These are phyloP conservation scores for Ceratocystis harringtonii DNA, from an alignment of 2,329 filamentous ascomycete species.

Conservation along the genomic window DNA sequence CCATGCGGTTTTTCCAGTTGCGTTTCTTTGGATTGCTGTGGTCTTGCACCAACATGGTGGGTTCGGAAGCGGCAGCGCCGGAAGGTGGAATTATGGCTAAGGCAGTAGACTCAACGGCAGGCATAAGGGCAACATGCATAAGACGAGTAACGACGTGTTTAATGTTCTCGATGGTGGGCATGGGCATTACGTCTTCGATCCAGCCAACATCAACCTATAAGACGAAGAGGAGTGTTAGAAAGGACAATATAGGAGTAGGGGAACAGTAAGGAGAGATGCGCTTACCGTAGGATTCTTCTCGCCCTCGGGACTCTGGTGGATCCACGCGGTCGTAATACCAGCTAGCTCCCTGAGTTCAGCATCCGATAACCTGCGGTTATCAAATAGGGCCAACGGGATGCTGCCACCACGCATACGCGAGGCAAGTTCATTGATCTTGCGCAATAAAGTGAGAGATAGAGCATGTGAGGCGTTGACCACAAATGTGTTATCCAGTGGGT, in stretches of 20 bases:
- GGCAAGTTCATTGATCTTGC: constrained; percentile 25
- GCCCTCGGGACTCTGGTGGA: constrained; percentile 7
- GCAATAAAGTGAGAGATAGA: constrained; percentile 22
- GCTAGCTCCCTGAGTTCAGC: constrained; percentile 23
- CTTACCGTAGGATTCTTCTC: constrained; percentile 9
- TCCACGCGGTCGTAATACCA: constrained; percentile 24
- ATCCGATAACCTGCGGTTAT: constrained; percentile 17
- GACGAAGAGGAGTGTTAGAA: background rate
- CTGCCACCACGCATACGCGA: constrained; percentile 21
- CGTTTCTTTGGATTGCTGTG: constrained; percentile 8
- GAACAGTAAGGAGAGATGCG: background rate
- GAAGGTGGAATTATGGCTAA: background rate
- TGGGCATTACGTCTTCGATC: constrained; percentile 10
- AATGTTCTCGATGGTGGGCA: constrained; percentile 12
- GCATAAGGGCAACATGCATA: constrained; percentile 8
- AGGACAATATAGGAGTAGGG: background rate
- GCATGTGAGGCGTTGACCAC: constrained; percentile 16
- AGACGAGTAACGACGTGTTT: constrained; percentile 16
- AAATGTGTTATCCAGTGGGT: constrained; percentile 17
- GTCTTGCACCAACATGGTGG: constrained; percentile 2
- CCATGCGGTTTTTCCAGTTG: constrained; percentile 14
- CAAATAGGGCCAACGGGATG: constrained; percentile 21
- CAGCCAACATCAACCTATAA: constrained; percentile 11
- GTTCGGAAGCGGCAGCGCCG: background rate
- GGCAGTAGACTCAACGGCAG: background rate